Base-by-base conservation (phyloP, 2,329 filamentous ascomycete genomes). In the Fusarium kyushuense region DNA sequence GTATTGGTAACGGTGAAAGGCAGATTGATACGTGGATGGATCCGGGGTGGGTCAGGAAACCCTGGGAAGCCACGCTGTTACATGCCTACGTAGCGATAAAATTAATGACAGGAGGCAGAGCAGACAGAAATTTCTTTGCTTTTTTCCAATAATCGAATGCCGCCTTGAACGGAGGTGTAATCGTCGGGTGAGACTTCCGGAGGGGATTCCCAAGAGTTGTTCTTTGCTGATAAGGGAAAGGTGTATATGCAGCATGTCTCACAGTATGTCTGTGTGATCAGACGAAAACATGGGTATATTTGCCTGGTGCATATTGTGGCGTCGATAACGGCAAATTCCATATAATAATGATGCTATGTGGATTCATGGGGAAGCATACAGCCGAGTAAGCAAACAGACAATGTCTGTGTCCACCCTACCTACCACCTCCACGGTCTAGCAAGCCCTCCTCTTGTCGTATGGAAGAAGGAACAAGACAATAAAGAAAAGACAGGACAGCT, bases 161-260 rank as follows among this genome's bases (percentile, higher is more conserved):
- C 32, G 16, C 10, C 16, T 47, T 23, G 25, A 4, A 29, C 21
- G 23, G 17, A 45, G n/a, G 16, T n/a, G 25, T 33, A 29, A 12
- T 19, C 19, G 16, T 13, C 33, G 47, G 33, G 35, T 63, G 54
- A 47, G 30, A 38, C 61, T 38, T 23, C 60, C 53, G 53, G 45
- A n/a, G 17, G 45, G 21, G 17, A 49, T 41, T 21, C 29, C 48
- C 29, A 47, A 40, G 35, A 23, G 10, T 43, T 41, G 7, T 64
- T 33, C 35, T 47, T 45, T 19, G 19, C 53, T 30, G 21, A 21
- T 58, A 43, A 3, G 17, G 47, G 61, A 5, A 12, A 59, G 52
- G 60, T 35, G 46, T 1, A 49, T 1, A 49, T 49, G 47, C 47
- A 38, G 23, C 7, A 16, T 38, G 47, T 51, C 47, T 38, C 23